Evolutionary conservation across 495 filamentous ascomycete genomes (phyloP).

Genomic region (Bryoglossum gracile): DNA sequence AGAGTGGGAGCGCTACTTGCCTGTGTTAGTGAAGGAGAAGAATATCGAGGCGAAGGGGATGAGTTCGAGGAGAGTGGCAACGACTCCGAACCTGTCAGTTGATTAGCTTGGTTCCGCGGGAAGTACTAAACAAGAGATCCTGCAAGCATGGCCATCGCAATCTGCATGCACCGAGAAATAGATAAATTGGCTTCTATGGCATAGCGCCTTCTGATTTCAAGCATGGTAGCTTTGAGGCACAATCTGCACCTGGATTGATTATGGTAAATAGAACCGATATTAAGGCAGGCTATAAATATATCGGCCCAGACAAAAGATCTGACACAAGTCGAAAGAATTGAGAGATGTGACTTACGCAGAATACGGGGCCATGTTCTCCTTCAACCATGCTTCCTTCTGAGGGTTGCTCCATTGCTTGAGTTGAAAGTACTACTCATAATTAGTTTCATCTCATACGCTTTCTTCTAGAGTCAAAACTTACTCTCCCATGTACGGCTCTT

Average conservation of each 20-base stretch:
- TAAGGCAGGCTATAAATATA: too few relatives aligned
- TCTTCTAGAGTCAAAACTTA: conserved; percentile 5
- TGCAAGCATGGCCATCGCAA: too few relatives aligned
- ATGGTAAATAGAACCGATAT: too few relatives aligned
- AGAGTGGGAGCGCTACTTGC: conserved; percentile 26
- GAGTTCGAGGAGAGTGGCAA: conserved; percentile 73
- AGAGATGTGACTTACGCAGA: conserved; percentile 53
- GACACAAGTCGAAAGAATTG: too few relatives aligned
- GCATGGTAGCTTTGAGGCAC: too few relatives aligned
- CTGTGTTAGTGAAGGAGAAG: conserved; percentile 85
- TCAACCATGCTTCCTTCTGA: conserved; percentile 57
- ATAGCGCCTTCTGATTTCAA: too few relatives aligned
- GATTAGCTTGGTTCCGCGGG: conserved; percentile 9
- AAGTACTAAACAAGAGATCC: too few relatives aligned
- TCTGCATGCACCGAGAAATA: too few relatives aligned
- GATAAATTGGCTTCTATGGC: too few relatives aligned
- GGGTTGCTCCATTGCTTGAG: conserved; percentile 68
- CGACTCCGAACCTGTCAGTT: conserved; percentile 61
- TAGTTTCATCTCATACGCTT: too few relatives aligned
- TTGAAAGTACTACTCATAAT: conserved; percentile 63
- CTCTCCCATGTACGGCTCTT: conserved; percentile 30
- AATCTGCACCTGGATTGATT: too few relatives aligned
- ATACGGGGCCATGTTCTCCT: conserved; percentile 58
- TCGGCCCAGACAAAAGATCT: too few relatives aligned
- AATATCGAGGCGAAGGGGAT: conserved; percentile 74